phyloP scores from a whole-genome alignment of 2,329 filamentous ascomycete genomes.

The Claviceps monticola region DNA sequence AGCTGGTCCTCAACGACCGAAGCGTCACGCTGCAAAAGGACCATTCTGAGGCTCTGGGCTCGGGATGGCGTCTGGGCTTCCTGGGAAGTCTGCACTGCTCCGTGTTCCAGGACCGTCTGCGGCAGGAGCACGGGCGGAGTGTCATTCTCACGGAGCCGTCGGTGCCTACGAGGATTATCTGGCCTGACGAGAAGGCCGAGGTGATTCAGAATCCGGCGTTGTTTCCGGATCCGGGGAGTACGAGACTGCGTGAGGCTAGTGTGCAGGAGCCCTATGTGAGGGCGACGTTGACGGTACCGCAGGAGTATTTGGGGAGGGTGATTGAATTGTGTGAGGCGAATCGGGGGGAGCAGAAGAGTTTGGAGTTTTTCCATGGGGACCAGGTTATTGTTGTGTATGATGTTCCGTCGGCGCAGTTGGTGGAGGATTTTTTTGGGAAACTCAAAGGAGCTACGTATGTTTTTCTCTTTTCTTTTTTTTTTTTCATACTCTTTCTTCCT shows the following conservation, averaged over 20 bases:
- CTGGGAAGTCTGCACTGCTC: conserved; percentile 95
- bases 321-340: conserved; percentile 91
- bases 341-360: conserved; percentile 70
- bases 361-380: conserved; percentile 81
- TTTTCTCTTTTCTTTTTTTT: neutral
- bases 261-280: conserved; percentile 45
- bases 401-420: conserved; percentile 73
- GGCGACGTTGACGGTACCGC: conserved; percentile 78
- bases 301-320: conserved; percentile 85
- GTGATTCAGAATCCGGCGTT: conserved; percentile 76
- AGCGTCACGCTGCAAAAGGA: conserved; percentile 92
- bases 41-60: conserved; percentile 81
- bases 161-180: conserved; percentile 79
- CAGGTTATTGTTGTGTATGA: conserved; percentile 94
- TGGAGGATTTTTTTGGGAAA: conserved; percentile 96
- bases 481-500: neutral
- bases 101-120: conserved; percentile 92
- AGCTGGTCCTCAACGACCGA: conserved; percentile 86
- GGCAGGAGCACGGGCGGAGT: conserved; percentile 85
- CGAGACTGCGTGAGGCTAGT: conserved; percentile 27
- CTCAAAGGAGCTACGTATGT: conserved; percentile 66
- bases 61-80: conserved; percentile 89
- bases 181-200: conserved; percentile 60
- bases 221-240: conserved; percentile 57
- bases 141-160: conserved; percentile 96